Conservation (phyloP, 495 filamentous ascomycete species). For the Aspergillus nidulans region DNA sequence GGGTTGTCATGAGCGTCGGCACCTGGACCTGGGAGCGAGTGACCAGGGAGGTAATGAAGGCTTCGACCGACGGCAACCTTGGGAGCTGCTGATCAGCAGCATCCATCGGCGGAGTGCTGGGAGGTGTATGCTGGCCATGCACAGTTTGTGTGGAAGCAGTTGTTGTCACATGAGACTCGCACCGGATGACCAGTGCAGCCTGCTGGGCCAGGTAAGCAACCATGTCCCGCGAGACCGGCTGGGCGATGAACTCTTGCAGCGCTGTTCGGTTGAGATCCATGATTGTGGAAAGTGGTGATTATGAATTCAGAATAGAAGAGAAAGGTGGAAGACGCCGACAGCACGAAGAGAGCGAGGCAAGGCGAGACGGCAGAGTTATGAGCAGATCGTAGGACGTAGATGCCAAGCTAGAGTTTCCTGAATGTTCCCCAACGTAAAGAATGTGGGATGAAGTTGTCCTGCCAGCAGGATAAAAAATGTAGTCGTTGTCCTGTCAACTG, state of each 20-base stretch:
- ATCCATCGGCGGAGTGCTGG: constrained; percentile 59
- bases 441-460: constrained; percentile 28
- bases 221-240: constrained; percentile 79
- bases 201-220: constrained; percentile 77
- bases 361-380: constrained; percentile 10
- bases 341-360: too few relatives aligned
- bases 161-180: constrained; percentile 56
- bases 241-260: constrained; percentile 82
- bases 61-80: constrained; percentile 71
- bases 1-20: constrained; percentile 90
- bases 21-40: constrained; percentile 93
- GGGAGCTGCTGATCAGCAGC: constrained; percentile 34
- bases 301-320: neutral
- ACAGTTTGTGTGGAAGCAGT: constrained; percentile 9
- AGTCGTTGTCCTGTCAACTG: constrained; percentile 45
- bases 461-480: constrained; percentile 39
- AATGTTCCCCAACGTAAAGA: constrained; percentile 26
- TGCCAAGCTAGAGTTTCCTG: constrained; percentile 4
- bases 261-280: constrained; percentile 66
- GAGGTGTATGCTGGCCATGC: constrained; percentile 64
- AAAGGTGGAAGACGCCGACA: constrained; percentile 2
- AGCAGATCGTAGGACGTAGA: neutral
- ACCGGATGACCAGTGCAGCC: constrained; percentile 84
- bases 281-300: constrained; percentile 5
- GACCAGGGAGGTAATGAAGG: constrained; percentile 87